Evolutionary conservation across 75 land plant species (phyloP), one percentile per base, ranked within the genome.

Genomic region (Cunninghamia lanceolata): DNA sequence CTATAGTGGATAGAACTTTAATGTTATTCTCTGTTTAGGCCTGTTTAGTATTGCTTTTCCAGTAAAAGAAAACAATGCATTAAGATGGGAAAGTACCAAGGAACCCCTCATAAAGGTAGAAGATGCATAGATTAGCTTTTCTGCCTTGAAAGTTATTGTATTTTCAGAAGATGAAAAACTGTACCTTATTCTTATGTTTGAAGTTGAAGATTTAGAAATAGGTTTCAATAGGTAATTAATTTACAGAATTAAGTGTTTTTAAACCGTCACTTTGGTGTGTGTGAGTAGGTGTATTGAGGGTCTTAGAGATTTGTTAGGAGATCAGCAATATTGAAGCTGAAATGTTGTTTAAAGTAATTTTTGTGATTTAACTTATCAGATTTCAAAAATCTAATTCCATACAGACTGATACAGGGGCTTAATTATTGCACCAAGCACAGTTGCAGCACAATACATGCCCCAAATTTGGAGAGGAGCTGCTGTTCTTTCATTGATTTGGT

Each of bases 391-490:
- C 82, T 28, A 17, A 35, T 54, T 88, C 46, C 88, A 35, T 36
- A 73, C 21, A 16, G n/a, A 45, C 83, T 73, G 56, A 35, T 83
- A 36, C 91, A 96, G 99, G 85, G 96, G 88, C 40, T 80, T 85
- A 68, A 86, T 96, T 83, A 87, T 96, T 77, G 95, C 99, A 86
- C 99, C 99, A 66, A 91, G 88, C 56, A 88, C 93, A 43, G 89
- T 96, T 86, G 92, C 91, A 56, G 86, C 93, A 13, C 88, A 92
- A n/a, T 92, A 94, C 75, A 53, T 98, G 85, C 80, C 83, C 38
- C 97, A 91, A 85, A 92, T 94, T 34, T 96, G 97, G 96, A 94
- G 93, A 54, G 99, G 97, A 15, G 93, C 95, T 66, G 84, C 88
- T 88, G 91, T 94, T 59, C 43, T 96, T 40, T 90, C 97, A 40